phyloP scores from a whole-genome alignment of 208 protist species.

The Leishmania gerbilli region DNA sequence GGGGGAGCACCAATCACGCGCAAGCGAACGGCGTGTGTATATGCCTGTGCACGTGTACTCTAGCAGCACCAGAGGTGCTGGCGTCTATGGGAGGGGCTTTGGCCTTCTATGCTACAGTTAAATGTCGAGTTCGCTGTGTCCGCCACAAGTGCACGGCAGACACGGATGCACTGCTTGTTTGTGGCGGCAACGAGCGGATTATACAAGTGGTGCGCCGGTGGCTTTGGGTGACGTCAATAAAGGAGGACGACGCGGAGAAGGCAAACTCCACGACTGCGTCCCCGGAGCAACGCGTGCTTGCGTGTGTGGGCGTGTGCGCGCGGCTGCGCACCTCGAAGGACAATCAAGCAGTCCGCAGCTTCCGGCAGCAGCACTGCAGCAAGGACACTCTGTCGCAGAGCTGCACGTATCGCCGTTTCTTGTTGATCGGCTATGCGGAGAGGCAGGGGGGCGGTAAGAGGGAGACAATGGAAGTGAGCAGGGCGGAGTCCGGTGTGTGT shows the following conservation, averaged over 20 bases:
- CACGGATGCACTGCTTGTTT: not conserved
- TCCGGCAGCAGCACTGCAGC: not conserved
- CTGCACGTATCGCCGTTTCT: not conserved
- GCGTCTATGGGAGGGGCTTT: not conserved
- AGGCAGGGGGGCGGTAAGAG: not conserved
- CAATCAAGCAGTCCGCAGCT: not conserved
- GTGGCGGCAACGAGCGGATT: not conserved
- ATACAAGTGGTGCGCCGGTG: not conserved
- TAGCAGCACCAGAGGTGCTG: not conserved
- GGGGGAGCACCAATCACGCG: not conserved
- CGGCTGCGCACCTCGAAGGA: not conserved
- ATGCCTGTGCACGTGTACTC: not conserved
- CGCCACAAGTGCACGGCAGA: not conserved
- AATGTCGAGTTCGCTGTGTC: not conserved
- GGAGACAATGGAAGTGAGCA: not conserved
- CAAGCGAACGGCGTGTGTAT: not conserved
- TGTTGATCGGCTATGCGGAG: not conserved
- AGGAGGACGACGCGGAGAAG: not conserved
- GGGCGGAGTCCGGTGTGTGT: too few relatives aligned
- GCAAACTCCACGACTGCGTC: not conserved
- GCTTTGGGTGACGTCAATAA: not conserved
- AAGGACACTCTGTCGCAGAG: not conserved
- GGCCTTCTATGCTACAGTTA: not conserved
- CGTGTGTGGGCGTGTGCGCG: slow-evolving; percentile 2
- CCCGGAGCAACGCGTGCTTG: not conserved